These are phyloP conservation scores for Elaeis guineensis DNA, from an alignment of 176 grass and related monocot genomes.

Conservation along the genomic window DNA sequence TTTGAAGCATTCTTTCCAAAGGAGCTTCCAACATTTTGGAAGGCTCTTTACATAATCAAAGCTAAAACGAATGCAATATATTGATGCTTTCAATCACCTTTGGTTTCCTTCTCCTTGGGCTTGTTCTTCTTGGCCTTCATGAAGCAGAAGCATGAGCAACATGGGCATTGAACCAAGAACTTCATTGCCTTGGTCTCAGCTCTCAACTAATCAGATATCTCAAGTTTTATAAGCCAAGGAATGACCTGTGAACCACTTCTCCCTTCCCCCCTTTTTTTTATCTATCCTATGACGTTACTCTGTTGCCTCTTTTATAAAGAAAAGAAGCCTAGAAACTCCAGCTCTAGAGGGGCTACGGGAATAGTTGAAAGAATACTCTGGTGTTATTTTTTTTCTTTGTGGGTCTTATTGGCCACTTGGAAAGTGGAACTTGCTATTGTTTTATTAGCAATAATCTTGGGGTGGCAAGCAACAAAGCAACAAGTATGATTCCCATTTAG, in stretches of 20 bases:
- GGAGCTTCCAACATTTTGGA: no score
- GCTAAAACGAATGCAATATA: no score
- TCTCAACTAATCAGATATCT: not conserved
- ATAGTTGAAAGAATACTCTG: slow-evolving; percentile 14
- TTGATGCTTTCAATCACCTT: slow-evolving; percentile 6
- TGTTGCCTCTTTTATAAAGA: no score
- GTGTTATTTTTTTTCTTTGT: not conserved
- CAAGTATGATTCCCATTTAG: slow-evolving; percentile 15
- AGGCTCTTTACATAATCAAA: no score
- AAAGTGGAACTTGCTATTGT: slow-evolving; percentile 11
- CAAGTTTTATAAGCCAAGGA: no score
- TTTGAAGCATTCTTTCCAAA: no score
- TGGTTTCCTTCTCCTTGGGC: slow-evolving; percentile 17
- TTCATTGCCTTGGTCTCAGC: slow-evolving; percentile 11
- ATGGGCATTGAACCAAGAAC: slow-evolving; percentile 29
- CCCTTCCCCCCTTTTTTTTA: no score
- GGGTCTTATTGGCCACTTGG: slow-evolving; percentile 18
- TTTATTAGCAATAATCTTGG: slow-evolving; percentile 12
- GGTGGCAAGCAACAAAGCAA: slow-evolving; percentile 8
- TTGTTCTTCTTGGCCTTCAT: slow-evolving; percentile 24
- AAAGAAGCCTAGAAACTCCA: no score
- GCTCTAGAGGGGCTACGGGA: not conserved
- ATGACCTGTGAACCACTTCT: no score
- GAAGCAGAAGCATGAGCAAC: slow-evolving; percentile 29
- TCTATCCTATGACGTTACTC: no score